These are phyloP conservation scores for Salix purpurea DNA, from an alignment of 345 rosid genomes.

Conservation along the genomic window DNA sequence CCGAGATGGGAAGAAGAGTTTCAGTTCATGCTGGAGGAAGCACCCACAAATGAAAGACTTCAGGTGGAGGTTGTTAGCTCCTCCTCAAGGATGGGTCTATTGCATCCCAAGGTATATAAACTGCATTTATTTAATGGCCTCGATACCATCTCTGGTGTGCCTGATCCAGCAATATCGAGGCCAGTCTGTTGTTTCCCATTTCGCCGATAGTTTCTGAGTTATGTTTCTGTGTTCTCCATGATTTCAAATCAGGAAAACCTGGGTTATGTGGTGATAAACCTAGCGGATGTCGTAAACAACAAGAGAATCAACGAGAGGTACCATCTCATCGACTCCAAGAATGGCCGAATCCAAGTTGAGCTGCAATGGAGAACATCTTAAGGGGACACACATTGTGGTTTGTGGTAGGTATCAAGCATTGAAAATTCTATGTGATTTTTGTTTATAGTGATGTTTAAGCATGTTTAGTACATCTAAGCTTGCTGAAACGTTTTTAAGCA, in stretches of 20 bases:
- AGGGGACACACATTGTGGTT: not conserved
- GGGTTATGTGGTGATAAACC: slow-evolving; percentile 52
- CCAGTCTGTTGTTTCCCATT: not conserved
- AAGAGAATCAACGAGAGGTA: slow-evolving; percentile 26
- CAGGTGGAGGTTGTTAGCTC: slow-evolving; percentile 75
- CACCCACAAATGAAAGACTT: slow-evolving; percentile 63
- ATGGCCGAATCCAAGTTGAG: slow-evolving; percentile 43
- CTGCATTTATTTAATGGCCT: not conserved
- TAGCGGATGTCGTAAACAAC: slow-evolving; percentile 17
- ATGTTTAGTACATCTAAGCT: not conserved
- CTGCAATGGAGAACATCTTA: slow-evolving; percentile 80
- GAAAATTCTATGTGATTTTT: not conserved
- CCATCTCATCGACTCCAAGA: slow-evolving; percentile 22
- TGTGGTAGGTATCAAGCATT: not conserved
- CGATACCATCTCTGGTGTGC: not conserved
- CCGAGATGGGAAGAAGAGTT: slow-evolving; percentile 96
- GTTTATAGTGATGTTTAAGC: not conserved
- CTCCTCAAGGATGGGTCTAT: slow-evolving; percentile 71
- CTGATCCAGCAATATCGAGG: not conserved
- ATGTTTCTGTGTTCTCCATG: not conserved
- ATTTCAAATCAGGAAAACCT: slow-evolving; percentile 54
- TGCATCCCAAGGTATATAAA: slow-evolving; percentile 74
- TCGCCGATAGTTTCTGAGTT: not conserved
- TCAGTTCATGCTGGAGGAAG: slow-evolving; percentile 63
- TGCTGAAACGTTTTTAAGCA: not conserved